Percentiles rank a stretch among this genome's conserved stretches.
Conservation (phyloP, 2,329 filamentous ascomycete species). For the Lachnum nothofagi region DNA sequence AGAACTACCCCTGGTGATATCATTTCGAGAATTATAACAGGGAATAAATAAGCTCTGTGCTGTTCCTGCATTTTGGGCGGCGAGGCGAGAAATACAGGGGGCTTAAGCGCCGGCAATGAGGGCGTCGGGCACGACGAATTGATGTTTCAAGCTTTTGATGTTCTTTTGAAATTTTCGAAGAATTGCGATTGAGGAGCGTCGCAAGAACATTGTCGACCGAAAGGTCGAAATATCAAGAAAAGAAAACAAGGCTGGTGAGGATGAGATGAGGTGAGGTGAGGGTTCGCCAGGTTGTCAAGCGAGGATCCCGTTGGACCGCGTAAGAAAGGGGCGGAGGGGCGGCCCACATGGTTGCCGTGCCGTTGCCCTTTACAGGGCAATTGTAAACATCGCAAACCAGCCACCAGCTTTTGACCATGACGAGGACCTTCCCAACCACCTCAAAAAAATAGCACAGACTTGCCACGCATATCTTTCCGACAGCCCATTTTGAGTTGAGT, state of each 20-base stretch:
- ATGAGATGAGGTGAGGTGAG: too few species aligned
- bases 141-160: too few species aligned
- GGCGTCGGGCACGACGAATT: neutral
- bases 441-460: neutral
- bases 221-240: too few species aligned
- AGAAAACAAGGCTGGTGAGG: too few species aligned
- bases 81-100: neutral
- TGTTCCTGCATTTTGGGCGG: neutral
- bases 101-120: neutral
- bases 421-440: neutral
- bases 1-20: too few species aligned
- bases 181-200: too few species aligned
- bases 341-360: neutral
- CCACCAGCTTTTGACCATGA: neutral
- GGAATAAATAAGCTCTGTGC: neutral
- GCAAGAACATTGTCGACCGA: too few species aligned
- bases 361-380: neutral
- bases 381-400: neutral
- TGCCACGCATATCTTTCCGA: neutral
- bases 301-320: too few species aligned
- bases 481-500: neutral
- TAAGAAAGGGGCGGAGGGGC: neutral
- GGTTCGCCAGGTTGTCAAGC: too few species aligned
- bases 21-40: too few species aligned
- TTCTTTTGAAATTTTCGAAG: too few species aligned